phyloP scores from a whole-genome alignment of 495 filamentous ascomycete species.

The Neurospora sp. region DNA sequence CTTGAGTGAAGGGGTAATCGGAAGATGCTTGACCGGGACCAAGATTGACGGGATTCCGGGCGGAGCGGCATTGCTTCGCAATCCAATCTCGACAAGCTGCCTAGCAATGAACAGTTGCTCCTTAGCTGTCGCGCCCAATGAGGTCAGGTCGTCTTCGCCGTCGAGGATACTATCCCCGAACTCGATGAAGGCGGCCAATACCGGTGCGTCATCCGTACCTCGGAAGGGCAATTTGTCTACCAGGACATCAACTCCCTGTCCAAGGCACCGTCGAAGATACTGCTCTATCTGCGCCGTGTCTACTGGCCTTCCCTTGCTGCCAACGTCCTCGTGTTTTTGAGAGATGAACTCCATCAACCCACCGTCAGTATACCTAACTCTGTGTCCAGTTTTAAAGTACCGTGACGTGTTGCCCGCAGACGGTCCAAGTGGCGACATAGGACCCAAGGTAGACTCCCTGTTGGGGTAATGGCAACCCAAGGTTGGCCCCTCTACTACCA shows the following conservation, averaged over 20 bases:
- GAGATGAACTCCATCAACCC: constrained; percentile 37
- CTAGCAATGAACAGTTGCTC: constrained; percentile 29
- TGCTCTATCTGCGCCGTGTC: constrained; percentile 33
- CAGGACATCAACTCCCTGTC: constrained; percentile 33
- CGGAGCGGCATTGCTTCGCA: constrained; percentile 25
- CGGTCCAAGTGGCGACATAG: constrained; percentile 15
- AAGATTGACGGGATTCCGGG: constrained; percentile 31
- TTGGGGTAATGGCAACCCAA: constrained; percentile 27
- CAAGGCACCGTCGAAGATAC: constrained; percentile 34
- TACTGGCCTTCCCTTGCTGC: constrained; percentile 22
- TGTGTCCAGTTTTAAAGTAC: constrained; percentile 34
- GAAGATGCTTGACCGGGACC: constrained; percentile 33
- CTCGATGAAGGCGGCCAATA: constrained; percentile 36
- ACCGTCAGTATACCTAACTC: constrained; percentile 32
- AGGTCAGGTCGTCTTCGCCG: constrained; percentile 22
- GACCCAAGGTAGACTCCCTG: constrained; percentile 18
- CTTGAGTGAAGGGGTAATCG: constrained; percentile 33
- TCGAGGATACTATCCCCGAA: constrained; percentile 29
- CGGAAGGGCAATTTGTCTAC: constrained; percentile 36
- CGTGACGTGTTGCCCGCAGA: constrained; percentile 9
- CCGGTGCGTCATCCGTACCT: constrained; percentile 17
- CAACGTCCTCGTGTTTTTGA: constrained; percentile 20
- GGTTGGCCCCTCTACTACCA: constrained; percentile 37
- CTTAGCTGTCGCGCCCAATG: constrained; percentile 21
- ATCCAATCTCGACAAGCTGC: constrained; percentile 27